phyloP scores from a whole-genome alignment of 2,329 filamentous ascomycete genomes.

The Beauveria bassiana region DNA sequence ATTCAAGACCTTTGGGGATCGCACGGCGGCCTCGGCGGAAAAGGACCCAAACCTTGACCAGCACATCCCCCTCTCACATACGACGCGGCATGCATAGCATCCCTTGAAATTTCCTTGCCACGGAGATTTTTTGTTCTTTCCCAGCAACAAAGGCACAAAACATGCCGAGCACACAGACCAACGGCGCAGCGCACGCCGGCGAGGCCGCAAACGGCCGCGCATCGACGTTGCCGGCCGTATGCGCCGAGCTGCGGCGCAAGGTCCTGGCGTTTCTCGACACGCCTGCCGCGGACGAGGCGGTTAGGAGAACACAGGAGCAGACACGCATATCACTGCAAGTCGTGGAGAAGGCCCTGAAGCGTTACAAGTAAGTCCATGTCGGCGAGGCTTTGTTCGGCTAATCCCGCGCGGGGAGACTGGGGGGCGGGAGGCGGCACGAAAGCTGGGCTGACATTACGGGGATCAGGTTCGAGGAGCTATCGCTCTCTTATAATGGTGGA shows the following conservation, averaged over 20 bases:
- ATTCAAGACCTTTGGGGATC: neutral
- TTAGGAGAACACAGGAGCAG: constrained; percentile 50
- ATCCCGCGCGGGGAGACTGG: neutral
- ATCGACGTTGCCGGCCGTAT: constrained; percentile 5
- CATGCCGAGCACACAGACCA: constrained; percentile 7
- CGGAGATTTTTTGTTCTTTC: neutral
- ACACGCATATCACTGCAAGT: constrained; percentile 64
- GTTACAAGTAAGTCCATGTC: constrained; percentile 56
- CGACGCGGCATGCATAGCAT: neutral
- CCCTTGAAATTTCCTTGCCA: too few relatives aligned
- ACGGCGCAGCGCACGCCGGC: constrained; percentile 3
- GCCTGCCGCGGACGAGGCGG: constrained; percentile 6
- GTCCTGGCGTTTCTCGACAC: constrained; percentile 11
- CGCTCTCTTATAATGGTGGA: constrained; percentile 92
- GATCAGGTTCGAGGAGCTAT: constrained; percentile 64
- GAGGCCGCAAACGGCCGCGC: neutral
- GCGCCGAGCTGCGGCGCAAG: constrained; percentile 10
- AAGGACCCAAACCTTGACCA: neutral
- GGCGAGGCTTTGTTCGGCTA: neutral
- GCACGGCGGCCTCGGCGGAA: neutral
- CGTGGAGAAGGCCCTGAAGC: constrained; percentile 64
- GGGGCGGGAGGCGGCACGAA: neutral
- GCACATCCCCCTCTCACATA: neutral
- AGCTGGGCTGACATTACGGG: neutral
- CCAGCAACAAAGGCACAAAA: neutral